These are phyloP conservation scores for Cubamyces sp. DNA, from an alignment of 768 basidiomycete species.

Conservation along the genomic window DNA sequence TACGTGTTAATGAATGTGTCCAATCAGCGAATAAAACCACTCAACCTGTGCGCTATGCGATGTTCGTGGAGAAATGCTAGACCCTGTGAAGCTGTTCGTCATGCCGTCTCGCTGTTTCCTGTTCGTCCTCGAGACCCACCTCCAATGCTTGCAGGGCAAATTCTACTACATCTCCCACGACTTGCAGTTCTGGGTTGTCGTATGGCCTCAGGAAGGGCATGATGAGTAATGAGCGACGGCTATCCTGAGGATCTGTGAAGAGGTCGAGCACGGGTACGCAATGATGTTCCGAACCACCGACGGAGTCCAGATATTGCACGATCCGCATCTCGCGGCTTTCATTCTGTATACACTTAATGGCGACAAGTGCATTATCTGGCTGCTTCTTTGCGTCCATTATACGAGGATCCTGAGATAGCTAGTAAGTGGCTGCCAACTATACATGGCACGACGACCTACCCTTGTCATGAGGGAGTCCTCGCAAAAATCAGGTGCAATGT, in stretches of 20 bases:
- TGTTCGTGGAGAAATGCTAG: conserved; percentile 31
- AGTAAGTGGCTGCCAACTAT: too few species aligned
- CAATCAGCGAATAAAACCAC: too few species aligned
- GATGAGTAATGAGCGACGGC: conserved; percentile 21
- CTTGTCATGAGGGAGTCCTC: conserved; percentile 19
- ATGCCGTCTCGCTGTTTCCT: too few species aligned
- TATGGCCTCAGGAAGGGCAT: conserved; percentile 33
- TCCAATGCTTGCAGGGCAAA: conserved; percentile 27
- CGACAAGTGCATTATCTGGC: neutral
- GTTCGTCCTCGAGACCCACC: neutral
- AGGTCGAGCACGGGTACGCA: conserved; percentile 29
- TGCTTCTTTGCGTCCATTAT: neutral
- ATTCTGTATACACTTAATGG: neutral
- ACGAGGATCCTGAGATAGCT: neutral
- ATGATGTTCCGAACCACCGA: conserved; percentile 25
- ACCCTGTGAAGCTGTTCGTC: conserved; percentile 18
- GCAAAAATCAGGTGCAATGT: conserved; percentile 14
- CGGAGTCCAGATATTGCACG: neutral
- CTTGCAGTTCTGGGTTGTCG: conserved; percentile 32
- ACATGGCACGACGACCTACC: conserved; percentile 6
- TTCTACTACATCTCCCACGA: conserved; percentile 28
- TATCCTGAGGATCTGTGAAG: conserved; percentile 25
- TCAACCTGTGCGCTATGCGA: conserved; percentile 32
- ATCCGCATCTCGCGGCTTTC: neutral
- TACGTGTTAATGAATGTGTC: conserved; percentile 15